Percentiles rank a stretch among this genome's conserved stretches.
These are phyloP conservation scores for Chloris gayana DNA, from an alignment of 176 grass and related monocot genomes.

Conservation along the genomic window DNA sequence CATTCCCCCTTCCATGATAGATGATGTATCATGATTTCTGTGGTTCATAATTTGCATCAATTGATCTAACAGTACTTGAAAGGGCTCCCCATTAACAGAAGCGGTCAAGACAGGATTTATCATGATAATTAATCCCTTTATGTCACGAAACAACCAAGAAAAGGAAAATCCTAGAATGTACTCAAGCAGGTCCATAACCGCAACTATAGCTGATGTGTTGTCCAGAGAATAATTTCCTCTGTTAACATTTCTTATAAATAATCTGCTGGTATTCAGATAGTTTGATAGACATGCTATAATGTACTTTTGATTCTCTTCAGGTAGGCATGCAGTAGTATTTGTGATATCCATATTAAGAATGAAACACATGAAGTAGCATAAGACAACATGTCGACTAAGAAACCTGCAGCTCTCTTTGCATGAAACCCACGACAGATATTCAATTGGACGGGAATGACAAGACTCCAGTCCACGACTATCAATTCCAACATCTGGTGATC, in stretches of 20 bases:
- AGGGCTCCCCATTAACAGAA: constrained; percentile 53
- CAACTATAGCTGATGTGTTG: constrained; percentile 35
- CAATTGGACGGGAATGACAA: constrained; percentile 26
- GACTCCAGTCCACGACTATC: constrained; percentile 40
- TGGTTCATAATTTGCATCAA: constrained; percentile 54
- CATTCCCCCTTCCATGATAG: constrained; percentile 23
- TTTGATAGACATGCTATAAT: constrained; percentile 49
- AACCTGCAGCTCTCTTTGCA: constrained; percentile 65
- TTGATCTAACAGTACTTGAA: constrained; percentile 51
- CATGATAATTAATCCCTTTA: constrained; percentile 63
- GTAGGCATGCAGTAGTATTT: constrained; percentile 38
- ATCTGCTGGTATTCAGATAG: constrained; percentile 44
- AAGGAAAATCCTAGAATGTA: constrained; percentile 65
- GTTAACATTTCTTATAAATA: constrained; percentile 47
- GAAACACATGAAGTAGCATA: constrained; percentile 56
- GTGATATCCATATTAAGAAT: constrained; percentile 43
- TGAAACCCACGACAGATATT: constrained; percentile 52
- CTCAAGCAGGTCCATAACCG: constrained; percentile 76
- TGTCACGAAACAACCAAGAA: constrained; percentile 72
- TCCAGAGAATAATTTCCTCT: constrained; percentile 31
- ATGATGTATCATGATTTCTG: constrained; percentile 53
- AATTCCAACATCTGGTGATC: constrained; percentile 50
- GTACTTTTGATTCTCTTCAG: constrained; percentile 34
- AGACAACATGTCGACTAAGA: constrained; percentile 65
- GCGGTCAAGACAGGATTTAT: constrained; percentile 63